Percentiles rank a stretch among this genome's conserved stretches.
phyloP scores from a whole-genome alignment of 2,329 filamentous ascomycete species.

The Clarireedia homoeocarpa region DNA sequence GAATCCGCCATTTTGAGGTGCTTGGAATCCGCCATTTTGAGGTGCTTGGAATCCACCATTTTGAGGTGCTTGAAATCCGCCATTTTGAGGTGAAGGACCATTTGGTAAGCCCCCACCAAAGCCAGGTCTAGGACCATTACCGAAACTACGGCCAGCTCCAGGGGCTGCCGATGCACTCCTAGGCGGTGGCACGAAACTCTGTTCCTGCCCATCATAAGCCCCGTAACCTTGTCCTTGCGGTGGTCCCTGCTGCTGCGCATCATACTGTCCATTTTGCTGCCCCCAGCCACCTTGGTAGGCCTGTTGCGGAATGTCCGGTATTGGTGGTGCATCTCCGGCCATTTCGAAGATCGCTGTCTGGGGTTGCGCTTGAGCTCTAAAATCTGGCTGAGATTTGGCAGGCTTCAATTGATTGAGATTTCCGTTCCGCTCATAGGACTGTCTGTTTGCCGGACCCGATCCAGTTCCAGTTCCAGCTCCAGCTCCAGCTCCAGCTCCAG shows the following conservation, averaged over 20 bases:
- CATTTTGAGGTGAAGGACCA: slow-evolving; percentile 11
- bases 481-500: slow-evolving; percentile 1
- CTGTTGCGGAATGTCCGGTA: slow-evolving; percentile 36
- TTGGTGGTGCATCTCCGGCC: slow-evolving; percentile 51
- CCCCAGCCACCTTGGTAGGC: slow-evolving; percentile 20
- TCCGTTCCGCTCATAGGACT: slow-evolving; percentile 30
- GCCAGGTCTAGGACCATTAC: slow-evolving; percentile 14
- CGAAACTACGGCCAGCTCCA: slow-evolving; percentile 12
- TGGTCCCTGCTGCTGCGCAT: slow-evolving; percentile 6
- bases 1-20: slow-evolving; percentile 1
- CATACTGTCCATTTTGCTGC: slow-evolving; percentile 17
- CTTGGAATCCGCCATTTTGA: no score
- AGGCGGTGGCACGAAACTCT: slow-evolving; percentile 23
- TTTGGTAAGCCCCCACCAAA: slow-evolving; percentile 13
- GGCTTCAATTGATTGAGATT: slow-evolving; percentile 40
- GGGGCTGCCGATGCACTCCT: slow-evolving; percentile 25
- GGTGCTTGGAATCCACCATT: no score
- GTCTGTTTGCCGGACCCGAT: not conserved
- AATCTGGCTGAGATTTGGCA: slow-evolving; percentile 60
- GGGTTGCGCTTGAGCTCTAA: slow-evolving; percentile 41
- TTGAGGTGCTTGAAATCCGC: not conserved
- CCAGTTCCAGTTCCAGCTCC: not conserved
- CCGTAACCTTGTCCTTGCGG: slow-evolving; percentile 14
- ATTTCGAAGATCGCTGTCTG: slow-evolving; percentile 69
- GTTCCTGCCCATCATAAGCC: slow-evolving; percentile 14